Base-by-base conservation (phyloP, 805 yeast genomes). In the Candida boleticola region DNA sequence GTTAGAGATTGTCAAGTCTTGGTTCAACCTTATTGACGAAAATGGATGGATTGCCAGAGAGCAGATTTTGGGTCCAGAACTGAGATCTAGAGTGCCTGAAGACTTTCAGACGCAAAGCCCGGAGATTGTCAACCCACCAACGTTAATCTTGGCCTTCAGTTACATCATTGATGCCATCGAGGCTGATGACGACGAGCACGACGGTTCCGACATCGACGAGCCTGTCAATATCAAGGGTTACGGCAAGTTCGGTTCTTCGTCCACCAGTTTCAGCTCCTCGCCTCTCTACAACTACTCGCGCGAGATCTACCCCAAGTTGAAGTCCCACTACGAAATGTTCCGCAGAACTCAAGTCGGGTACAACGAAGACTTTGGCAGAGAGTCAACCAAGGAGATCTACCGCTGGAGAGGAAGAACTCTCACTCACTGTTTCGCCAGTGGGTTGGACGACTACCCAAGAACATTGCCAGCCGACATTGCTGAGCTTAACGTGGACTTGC, bases 31-130 rank as follows among this genome's bases (percentile, higher is more conserved):
- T 31, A 87, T 89, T 47, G 97, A 92, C 59, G 86, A 83, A 1
- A 83, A 85, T 48, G 99, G 99, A 0, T 93, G 98, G 97, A 85
- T 93, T 51, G 97, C 96, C 1, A 76, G 99, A 47, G 99, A 93
- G 60, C 95, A 89, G 54, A 92, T 93, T 23, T 70, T 93, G 35
- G 99, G 99, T 1, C 82, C 81, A 5, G 98, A 93, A 60, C 89
- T 92, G 29, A 77, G 98, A 57, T 76, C 85, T 35, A 81, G 85
- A 54, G 98, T 93, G 4, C 98, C 98, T 0, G 68, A 59, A 5
- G 87, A 85, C 48, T 92, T 92, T 59, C 83, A 77, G 51, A 84
- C 80, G 9, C 99, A 93, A 64, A 85, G 85, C 59, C 95, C 96
- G 3, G 77, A 82, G 44, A 83, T 87, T 55, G 97, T 97, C 6